These are phyloP conservation scores for Patellifolia procumbens DNA, from an alignment of 179 eudicot species.

Conservation along the genomic window DNA sequence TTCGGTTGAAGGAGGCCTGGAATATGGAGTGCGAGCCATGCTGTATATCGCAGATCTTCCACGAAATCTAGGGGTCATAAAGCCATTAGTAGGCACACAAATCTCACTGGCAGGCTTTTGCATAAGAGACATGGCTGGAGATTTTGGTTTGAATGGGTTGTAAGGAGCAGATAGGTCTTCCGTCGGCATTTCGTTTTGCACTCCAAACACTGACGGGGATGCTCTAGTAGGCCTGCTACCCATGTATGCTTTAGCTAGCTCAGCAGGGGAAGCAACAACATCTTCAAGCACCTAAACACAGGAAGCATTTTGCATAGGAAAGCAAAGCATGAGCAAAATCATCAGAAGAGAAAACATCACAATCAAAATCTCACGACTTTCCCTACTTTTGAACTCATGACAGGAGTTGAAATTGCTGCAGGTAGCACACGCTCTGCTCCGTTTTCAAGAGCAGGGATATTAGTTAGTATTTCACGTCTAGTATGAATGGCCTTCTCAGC, in stretches of 20 bases:
- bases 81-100: constrained; percentile 57
- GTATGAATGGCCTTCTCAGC: constrained; percentile 32
- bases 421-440: constrained; percentile 29
- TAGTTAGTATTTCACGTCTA: constrained; percentile 27
- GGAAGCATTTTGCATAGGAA: constrained; percentile 7
- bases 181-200: constrained; percentile 42
- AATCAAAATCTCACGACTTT: not conserved
- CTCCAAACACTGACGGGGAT: constrained; percentile 50
- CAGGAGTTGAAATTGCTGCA: constrained; percentile 45
- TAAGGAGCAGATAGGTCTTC: constrained; percentile 40
- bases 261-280: constrained; percentile 78
- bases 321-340: not conserved
- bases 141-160: constrained; percentile 33
- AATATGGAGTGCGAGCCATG: constrained; percentile 88
- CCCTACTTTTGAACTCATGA: constrained; percentile 45
- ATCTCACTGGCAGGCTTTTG: constrained; percentile 36
- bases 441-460: constrained; percentile 31
- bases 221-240: constrained; percentile 57
- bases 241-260: constrained; percentile 98
- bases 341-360: constrained; percentile 10
- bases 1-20: constrained; percentile 47
- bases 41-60: constrained; percentile 85
- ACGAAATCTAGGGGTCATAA: constrained; percentile 62
- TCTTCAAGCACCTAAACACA: constrained; percentile 58
- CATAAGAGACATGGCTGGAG: constrained; percentile 41